Conservation (phyloP, 495 filamentous ascomycete species). For the Aspergillus panamensis region DNA sequence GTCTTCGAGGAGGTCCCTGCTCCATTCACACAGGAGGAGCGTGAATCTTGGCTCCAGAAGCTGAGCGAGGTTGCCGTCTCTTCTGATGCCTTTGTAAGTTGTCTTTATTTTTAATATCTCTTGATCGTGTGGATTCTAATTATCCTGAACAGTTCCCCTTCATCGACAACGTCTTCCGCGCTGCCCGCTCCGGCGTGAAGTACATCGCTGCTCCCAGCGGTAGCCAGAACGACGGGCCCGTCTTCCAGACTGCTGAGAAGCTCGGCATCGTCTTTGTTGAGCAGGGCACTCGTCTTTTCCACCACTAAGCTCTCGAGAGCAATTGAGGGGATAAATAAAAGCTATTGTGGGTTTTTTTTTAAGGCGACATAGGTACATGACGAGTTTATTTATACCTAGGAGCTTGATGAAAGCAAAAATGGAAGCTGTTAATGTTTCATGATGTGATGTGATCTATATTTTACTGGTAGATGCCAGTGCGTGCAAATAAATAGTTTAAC, state of each 20-base stretch:
- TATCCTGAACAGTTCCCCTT: slow-evolving; percentile 74
- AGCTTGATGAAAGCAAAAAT: slow-evolving; percentile 8
- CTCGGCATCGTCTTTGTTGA: slow-evolving; percentile 88
- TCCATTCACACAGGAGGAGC: slow-evolving; percentile 79
- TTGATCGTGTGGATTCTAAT: slow-evolving; percentile 1
- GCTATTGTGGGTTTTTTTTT: neutral
- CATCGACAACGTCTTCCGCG: slow-evolving; percentile 94
- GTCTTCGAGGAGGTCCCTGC: slow-evolving; percentile 89
- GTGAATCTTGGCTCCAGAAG: slow-evolving; percentile 75
- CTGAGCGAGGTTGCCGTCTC: slow-evolving; percentile 79
- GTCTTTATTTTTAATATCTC: neutral
- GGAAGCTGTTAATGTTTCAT: slow-evolving; percentile 7
- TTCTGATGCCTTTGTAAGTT: slow-evolving; percentile 83
- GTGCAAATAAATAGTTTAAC: neutral
- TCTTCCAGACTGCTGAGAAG: slow-evolving; percentile 91
- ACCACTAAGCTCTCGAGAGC: slow-evolving; percentile 58
- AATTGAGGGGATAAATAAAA: neutral
- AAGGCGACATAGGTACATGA: slow-evolving; percentile 10
- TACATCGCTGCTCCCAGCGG: slow-evolving; percentile 92
- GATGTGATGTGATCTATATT: neutral
- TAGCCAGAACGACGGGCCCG: slow-evolving; percentile 86
- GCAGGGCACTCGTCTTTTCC: slow-evolving; percentile 83
- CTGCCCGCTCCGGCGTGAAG: slow-evolving; percentile 82
- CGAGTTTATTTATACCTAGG: slow-evolving; percentile 19
- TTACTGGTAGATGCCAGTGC: neutral